Base-by-base conservation (phyloP, 2,329 filamentous ascomycete species). In the Beauveria medogensis region DNA sequence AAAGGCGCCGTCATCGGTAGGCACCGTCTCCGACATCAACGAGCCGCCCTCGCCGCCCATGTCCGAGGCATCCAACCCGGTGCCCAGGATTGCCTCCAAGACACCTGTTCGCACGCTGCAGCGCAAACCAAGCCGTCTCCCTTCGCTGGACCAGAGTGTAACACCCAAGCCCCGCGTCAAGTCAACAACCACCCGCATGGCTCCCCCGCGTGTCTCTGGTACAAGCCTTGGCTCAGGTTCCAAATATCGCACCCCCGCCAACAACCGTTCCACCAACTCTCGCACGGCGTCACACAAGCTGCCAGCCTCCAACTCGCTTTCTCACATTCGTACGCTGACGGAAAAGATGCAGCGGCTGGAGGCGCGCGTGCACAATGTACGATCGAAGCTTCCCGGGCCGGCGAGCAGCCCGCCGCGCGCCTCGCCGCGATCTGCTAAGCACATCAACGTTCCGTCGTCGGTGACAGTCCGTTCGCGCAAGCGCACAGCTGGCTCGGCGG, bases 321-420 rank as follows among this genome's bases (percentile, higher is more conserved):
- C 90, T 66, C 94, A 99, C 72, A 96, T 99, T 69, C 91, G 93
- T 65, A 89, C 88, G 34, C 86, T 99, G 65, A 96, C 95, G 62
- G 92, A 91, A 30, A 94, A 97, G 76, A 97, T 97, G 92, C 91
- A 97, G 74, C 90, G 91, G 66, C 86, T 99, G 63, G 94, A 97
- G 73, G 91, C 94, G 64, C 85, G 94, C 50, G 93, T 99, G 10
- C 92, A 97, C 63, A 91, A 88, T 26, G 94, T 89, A 20, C 87
- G 92, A 67, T 97, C 93, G 44, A 96, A 94, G 74, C 83, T 99
- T 22, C 94, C 94, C 2, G 91, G 89, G 1, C 91, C 92, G 2
- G 81, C 85, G 8, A 82, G 80, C 59, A 94, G 89, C 0, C 92
- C 92, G 5, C 91, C 92, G 20, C 86, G 88, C 53, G 82, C 83